Evolutionary conservation across 495 filamentous ascomycete genomes (phyloP).

Genomic region (Barbatosphaeria neglecta): DNA sequence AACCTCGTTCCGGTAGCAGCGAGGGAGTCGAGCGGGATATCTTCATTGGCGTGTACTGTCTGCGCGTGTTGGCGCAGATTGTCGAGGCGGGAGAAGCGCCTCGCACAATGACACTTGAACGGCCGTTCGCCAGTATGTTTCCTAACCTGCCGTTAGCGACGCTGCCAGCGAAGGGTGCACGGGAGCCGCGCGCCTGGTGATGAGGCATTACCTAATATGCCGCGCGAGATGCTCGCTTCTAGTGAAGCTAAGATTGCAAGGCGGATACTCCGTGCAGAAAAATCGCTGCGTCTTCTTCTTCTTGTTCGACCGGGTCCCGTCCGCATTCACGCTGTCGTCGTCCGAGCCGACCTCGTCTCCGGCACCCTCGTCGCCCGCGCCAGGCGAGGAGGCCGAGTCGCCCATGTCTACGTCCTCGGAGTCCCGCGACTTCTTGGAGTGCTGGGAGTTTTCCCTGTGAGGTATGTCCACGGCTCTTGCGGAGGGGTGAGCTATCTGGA

Average conservation of each 20-base stretch:
- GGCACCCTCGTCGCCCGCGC: constrained; percentile 43
- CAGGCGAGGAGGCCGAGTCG: constrained; percentile 51
- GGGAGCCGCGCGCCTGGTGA: neutral
- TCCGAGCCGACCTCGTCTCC: constrained; percentile 45
- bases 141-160: constrained; percentile 33
- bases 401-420: constrained; percentile 70
- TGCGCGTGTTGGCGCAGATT: constrained; percentile 95
- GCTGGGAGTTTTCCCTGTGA: constrained; percentile 50
- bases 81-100: constrained; percentile 92
- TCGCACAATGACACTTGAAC: constrained; percentile 92
- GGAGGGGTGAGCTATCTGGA: constrained; percentile 32
- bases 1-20: constrained; percentile 90
- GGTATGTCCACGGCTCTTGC: constrained; percentile 24
- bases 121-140: constrained; percentile 98
- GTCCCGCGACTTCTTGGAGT: constrained; percentile 49
- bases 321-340: constrained; percentile 56
- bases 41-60: constrained; percentile 95
- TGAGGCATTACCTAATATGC: constrained; percentile 63
- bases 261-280: constrained; percentile 94
- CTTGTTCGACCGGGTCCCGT: constrained; percentile 57
- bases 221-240: constrained; percentile 91
- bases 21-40: constrained; percentile 85
- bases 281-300: constrained; percentile 97
- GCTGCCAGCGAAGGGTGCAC: neutral
- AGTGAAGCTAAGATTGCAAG: constrained; percentile 90